phyloP scores from a whole-genome alignment of 1,139 yeast genomes.

The Hyphopichia buzzinii region DNA sequence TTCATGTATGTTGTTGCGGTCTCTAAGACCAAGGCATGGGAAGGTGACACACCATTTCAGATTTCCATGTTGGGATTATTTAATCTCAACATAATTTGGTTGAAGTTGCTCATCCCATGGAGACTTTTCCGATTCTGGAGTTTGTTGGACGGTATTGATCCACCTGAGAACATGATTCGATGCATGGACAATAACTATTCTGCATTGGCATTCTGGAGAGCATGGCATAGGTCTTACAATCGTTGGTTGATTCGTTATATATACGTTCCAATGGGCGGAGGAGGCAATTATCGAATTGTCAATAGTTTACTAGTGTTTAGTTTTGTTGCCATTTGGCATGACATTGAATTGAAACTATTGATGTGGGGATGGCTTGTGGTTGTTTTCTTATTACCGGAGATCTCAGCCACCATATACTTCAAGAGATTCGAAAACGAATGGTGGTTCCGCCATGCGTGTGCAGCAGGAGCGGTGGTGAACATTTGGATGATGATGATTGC shows the following conservation, averaged over 20 bases:
- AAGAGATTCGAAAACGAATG: slow-evolving; percentile 44
- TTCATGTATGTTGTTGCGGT: slow-evolving; percentile 92
- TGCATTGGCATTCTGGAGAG: slow-evolving; percentile 94
- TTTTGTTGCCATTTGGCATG: slow-evolving; percentile 98
- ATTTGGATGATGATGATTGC: slow-evolving; percentile 99
- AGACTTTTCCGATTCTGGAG: slow-evolving; percentile 92
- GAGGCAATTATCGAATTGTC: slow-evolving; percentile 62
- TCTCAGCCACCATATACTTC: slow-evolving; percentile 53
- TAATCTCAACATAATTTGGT: slow-evolving; percentile 88
- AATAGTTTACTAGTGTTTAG: slow-evolving; percentile 88
- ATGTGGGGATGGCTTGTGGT: slow-evolving; percentile 98
- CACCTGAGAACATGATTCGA: slow-evolving; percentile 97
- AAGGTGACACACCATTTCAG: slow-evolving; percentile 85
- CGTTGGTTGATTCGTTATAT: slow-evolving; percentile 83
- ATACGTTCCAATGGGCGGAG: slow-evolving; percentile 85
- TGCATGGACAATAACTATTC: slow-evolving; percentile 94
- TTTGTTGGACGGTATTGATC: slow-evolving; percentile 84
- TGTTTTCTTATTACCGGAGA: slow-evolving; percentile 84
- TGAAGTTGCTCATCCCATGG: slow-evolving; percentile 93
- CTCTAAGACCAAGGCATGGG: slow-evolving; percentile 86
- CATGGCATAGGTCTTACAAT: slow-evolving; percentile 96
- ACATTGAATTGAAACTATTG: slow-evolving; percentile 78
- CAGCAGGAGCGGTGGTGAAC: slow-evolving; percentile 81
- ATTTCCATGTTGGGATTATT: slow-evolving; percentile 92
- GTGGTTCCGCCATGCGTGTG: slow-evolving; percentile 84